Evolutionary conservation across 148 eudicot genomes (phyloP), one percentile per base, ranked within the genome.

Genomic region (Cornus suecica): DNA sequence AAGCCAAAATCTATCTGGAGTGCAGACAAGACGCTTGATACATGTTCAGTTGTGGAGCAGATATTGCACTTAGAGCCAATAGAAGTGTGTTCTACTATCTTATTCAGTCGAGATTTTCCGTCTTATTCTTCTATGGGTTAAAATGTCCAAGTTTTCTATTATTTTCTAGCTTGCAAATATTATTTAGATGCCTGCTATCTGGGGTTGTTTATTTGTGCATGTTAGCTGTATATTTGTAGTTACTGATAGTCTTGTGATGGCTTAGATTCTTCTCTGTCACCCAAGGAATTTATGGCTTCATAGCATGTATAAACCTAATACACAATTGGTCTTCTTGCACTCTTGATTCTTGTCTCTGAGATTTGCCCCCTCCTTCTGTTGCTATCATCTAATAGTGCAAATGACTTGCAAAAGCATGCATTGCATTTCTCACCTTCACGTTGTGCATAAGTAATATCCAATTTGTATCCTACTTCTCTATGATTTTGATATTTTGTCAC

Each of bases 1-100:
- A 84, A 81, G 67, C 82, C 97, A 66, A 93, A 88, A 80, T 96
- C 98, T 56, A 96, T 96, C 32, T 93, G 98, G 99, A 90, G 78
- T 84, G 90, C 92, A 56, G 98, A 93, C 74, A 88, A 90, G 77
- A 77, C 83, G 24, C 76, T 75, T 10, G 98, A 88, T 77, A 79
- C 87, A 22, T 76, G 83, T 80, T 83, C 99, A 74, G 84, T 88
- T 56, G 94, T 91, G 74, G 99, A 96, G 87, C 83, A 79, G 70
- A 93, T 96, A 81, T 75, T 96, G 77, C 98, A 88, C 79, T 73
- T 93, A 83, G 94, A 91, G 80, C 97, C 98, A 29, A 74, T 92
- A 74, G 98, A 94, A 74, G 98, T 94, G 85, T 77, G 90, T 78
- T 63, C 41, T 24, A 8, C 31, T 20, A 22, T n/a, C 54, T 1